phyloP scores from a whole-genome alignment of 2,329 filamentous ascomycete species.

The Cladophialophora yegresii region DNA sequence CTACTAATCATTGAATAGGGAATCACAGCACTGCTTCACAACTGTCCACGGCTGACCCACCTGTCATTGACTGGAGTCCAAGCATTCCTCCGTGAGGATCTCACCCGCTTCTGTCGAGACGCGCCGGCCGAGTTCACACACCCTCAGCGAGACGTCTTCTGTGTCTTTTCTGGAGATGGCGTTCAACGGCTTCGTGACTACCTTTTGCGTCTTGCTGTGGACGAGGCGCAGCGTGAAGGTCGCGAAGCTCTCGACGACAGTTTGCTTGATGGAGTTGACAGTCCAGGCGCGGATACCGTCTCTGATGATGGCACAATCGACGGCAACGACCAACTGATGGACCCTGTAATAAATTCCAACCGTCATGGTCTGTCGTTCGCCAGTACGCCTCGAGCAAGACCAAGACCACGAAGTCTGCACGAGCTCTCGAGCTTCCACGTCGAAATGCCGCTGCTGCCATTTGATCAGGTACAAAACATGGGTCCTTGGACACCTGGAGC shows the following conservation, averaged over 20 bases:
- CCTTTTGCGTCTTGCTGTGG: slow-evolving; percentile 58
- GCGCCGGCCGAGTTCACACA: slow-evolving; percentile 91
- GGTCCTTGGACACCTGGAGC: slow-evolving; percentile 35
- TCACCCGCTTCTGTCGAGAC: slow-evolving; percentile 81
- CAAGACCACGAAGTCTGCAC: slow-evolving; percentile 35
- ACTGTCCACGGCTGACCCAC: slow-evolving; percentile 89
- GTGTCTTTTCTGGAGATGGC: slow-evolving; percentile 89
- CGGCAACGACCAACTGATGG: slow-evolving; percentile 35
- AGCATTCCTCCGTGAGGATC: slow-evolving; percentile 81
- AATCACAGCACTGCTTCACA: slow-evolving; percentile 84
- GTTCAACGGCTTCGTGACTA: slow-evolving; percentile 76
- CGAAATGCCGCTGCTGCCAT: slow-evolving; percentile 35
- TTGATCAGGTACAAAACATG: slow-evolving; percentile 33
- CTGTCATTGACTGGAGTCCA: slow-evolving; percentile 91
- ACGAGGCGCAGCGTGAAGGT: slow-evolving; percentile 34
- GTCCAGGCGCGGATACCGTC: slow-evolving; percentile 36
- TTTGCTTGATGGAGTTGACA: slow-evolving; percentile 35
- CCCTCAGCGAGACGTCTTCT: slow-evolving; percentile 93
- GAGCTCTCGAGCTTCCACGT: slow-evolving; percentile 36
- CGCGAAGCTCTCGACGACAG: slow-evolving; percentile 35
- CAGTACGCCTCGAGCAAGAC: slow-evolving; percentile 26
- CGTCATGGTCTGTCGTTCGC: slow-evolving; percentile 29
- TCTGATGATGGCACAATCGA: slow-evolving; percentile 38
- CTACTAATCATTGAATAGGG: slow-evolving; percentile 58
- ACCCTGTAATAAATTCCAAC: slow-evolving; percentile 29